Base-by-base conservation (phyloP, 768 basidiomycete species). In the Boletellus emodensis region DNA sequence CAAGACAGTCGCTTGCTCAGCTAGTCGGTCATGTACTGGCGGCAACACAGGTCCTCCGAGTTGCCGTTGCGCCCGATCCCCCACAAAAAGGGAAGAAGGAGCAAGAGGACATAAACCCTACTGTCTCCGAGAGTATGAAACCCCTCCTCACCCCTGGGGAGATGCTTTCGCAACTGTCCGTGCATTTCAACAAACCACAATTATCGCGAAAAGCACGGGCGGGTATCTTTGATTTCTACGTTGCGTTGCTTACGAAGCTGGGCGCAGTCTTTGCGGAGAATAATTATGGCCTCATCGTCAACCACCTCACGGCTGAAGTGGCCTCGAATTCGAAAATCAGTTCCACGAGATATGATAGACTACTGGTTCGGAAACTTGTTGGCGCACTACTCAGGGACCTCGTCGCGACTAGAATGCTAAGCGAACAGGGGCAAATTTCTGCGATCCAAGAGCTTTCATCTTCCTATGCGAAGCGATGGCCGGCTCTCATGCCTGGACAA, bases 361-460 rank as follows among this genome's bases (percentile, higher is more conserved):
- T 97, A 2, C 72, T 87, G 9, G 74, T 85, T 3, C 76, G 92
- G 30, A 84, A 82, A 28, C 71, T 90, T 14, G 85, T 93, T 24
- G 84, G 83, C 3, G 78, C 92, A 30, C 60, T 98, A 11, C 69
- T 97, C 26, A 76, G 93, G 44, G 91, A 96, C 58, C 77, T 97
- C 24, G 83, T 99, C 39, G 92, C 90, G 2, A 83, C 88, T 2
- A 74, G 94, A 52, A 85, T 96, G 78, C 70, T 98, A 55, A 88
- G 88, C 52, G 95, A 99, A 61, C 90, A 93, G 62, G 94, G 88
- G 0, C 95, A 98, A 68, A 94, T 98, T 40, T 74, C 76, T 24
- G 94, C 94, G 2, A 89, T 96, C 32, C 84, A 89, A 59, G 94
- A 96, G 57, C 72, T 96, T 37, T 84, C 90, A 0, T 84, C 76